Conservation (phyloP, 345 rosid species). For the Cardamine occulta region DNA sequence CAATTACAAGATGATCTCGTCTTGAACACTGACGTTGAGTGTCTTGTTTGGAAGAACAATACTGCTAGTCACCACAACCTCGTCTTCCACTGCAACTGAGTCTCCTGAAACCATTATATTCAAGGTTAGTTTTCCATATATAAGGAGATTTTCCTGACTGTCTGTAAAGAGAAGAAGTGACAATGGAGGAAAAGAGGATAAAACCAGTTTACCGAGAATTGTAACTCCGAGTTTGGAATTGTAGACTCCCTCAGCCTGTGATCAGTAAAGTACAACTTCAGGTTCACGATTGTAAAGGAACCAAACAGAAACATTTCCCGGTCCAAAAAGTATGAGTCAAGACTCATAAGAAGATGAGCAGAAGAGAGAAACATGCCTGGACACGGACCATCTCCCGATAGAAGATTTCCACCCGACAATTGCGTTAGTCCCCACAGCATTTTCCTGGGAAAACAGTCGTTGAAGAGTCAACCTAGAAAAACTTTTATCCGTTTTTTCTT, state of each 20-base stretch:
- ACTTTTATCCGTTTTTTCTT: not conserved
- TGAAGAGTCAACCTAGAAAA: conserved; percentile 25
- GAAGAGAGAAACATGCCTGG: conserved; percentile 56
- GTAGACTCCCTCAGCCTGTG: conserved; percentile 88
- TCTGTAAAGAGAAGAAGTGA: not conserved
- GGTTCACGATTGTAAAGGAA: conserved; percentile 20
- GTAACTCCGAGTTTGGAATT: conserved; percentile 89
- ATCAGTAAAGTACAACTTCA: conserved; percentile 27
- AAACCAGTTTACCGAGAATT: conserved; percentile 66
- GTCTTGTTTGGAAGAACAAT: conserved; percentile 93
- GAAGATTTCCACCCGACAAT: conserved; percentile 96
- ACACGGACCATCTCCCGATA: conserved; percentile 95
- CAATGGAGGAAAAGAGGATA: not conserved
- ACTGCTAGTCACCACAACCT: conserved; percentile 82
- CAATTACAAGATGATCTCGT: conserved; percentile 73
- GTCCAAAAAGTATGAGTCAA: conserved; percentile 23
- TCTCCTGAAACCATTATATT: conserved; percentile 60
- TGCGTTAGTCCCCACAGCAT: conserved; percentile 83
- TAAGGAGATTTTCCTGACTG: not conserved
- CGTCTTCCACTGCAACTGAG: conserved; percentile 90
- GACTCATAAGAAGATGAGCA: conserved; percentile 3
- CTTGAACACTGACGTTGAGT: conserved; percentile 77
- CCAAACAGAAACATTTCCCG: not conserved
- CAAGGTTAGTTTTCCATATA: conserved; percentile 3
- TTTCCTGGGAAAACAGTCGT: conserved; percentile 60